These are phyloP conservation scores for Primulina huaijiensis DNA, from an alignment of 257 asterid genomes.

Conservation along the genomic window DNA sequence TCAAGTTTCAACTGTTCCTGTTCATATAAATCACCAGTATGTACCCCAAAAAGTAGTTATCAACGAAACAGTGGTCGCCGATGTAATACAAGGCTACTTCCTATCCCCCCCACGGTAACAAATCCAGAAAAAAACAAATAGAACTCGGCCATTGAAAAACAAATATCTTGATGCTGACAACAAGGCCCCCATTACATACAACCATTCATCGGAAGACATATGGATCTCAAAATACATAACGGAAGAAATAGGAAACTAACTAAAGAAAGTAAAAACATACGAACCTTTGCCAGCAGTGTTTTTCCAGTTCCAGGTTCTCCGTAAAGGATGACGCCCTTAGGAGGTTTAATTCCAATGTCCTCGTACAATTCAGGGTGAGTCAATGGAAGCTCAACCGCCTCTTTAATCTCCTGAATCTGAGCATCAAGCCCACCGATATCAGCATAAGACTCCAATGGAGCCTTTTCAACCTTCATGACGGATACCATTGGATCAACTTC, in stretches of 20 bases:
- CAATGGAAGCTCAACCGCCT: conserved; percentile 39
- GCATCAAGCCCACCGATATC: conserved; percentile 41
- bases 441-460: conserved; percentile 91
- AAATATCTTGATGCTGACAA: not conserved
- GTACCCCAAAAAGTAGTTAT: not conserved
- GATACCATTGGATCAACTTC: conserved; percentile 97
- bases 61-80: not conserved
- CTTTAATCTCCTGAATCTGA: conserved; percentile 31
- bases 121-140: not conserved
- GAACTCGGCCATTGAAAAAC: not conserved
- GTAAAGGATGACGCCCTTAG: conserved; percentile 73
- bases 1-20: too few relatives aligned
- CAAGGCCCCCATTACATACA: not conserved
- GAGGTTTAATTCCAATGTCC: conserved; percentile 78
- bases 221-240: not conserved
- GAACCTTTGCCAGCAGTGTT: conserved; percentile 91
- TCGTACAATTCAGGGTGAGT: conserved; percentile 53
- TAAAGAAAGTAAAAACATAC: conserved; percentile 15
- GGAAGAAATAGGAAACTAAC: not conserved
- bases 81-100: not conserved
- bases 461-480: conserved; percentile 98
- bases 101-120: not conserved
- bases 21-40: not conserved
- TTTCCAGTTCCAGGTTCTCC: conserved; percentile 98
- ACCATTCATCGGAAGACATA: not conserved